Conservation (phyloP, 208 protist species). For the Leishmania arabica region DNA sequence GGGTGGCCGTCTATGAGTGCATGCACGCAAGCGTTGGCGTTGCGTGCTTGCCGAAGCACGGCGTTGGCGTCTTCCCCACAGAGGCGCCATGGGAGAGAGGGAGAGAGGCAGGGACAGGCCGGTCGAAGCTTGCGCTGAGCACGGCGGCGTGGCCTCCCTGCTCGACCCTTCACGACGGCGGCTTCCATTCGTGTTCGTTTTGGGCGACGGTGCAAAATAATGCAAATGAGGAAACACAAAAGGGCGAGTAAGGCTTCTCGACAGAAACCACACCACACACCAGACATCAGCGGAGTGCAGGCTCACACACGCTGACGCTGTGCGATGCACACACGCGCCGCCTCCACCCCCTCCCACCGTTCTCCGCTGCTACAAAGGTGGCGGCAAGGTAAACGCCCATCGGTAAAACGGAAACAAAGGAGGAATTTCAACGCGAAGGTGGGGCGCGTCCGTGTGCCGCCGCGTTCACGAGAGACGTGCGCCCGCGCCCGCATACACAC, state of each 20-base stretch:
- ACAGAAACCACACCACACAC: too few relatives aligned
- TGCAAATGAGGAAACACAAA: neutral
- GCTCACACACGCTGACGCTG: neutral
- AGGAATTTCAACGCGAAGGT: neutral
- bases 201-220: neutral
- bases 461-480: too few relatives aligned
- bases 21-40: neutral
- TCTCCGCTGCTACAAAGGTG: neutral
- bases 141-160: neutral
- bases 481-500: too few relatives aligned
- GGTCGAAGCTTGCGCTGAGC: neutral
- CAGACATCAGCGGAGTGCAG: neutral
- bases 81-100: neutral
- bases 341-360: neutral
- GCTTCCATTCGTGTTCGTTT: neutral
- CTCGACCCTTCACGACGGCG: neutral
- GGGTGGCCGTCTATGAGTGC: neutral
- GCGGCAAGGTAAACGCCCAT: neutral
- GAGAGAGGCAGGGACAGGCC: neutral
- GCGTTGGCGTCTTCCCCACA: neutral
- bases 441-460: neutral
- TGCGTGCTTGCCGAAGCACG: neutral
- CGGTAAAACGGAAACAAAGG: neutral
- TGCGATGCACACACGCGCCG: neutral
- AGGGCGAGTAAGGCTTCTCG: neutral